Percentiles rank a stretch among this genome's conserved stretches.
Evolutionary conservation across 495 filamentous ascomycete species (phyloP).

Genomic region (Pyrenula aspistea): DNA sequence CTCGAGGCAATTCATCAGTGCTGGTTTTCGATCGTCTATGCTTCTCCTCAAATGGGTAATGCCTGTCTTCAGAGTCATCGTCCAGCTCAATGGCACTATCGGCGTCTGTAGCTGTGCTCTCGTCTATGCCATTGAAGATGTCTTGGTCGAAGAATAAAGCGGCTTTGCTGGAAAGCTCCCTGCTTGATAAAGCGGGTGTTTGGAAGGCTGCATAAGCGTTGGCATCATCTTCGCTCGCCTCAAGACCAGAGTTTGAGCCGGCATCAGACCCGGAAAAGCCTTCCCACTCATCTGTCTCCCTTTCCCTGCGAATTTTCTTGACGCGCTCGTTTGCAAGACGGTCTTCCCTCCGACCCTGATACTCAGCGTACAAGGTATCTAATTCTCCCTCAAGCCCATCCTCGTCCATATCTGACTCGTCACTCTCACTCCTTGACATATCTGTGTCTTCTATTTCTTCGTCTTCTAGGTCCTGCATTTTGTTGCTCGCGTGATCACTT

Average conservation of each 20-base stretch:
- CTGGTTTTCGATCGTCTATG: background rate
- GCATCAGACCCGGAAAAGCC: slow-evolving; percentile 67
- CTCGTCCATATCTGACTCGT: slow-evolving; percentile 62
- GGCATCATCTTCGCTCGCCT: slow-evolving; percentile 29
- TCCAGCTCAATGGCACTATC: slow-evolving; percentile 32
- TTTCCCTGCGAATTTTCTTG: slow-evolving; percentile 74
- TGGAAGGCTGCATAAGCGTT: slow-evolving; percentile 38
- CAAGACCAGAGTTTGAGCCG: background rate
- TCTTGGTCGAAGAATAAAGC: slow-evolving; percentile 89
- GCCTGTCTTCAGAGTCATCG: slow-evolving; percentile 17
- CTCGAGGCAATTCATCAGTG: slow-evolving; percentile 10
- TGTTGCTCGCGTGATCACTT: slow-evolving; percentile 62
- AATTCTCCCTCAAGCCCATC: slow-evolving; percentile 74
- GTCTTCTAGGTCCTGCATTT: slow-evolving; percentile 49
- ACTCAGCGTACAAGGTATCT: slow-evolving; percentile 75
- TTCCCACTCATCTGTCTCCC: slow-evolving; percentile 80
- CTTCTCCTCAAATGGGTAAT: background rate
- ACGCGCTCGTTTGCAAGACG: slow-evolving; percentile 75
- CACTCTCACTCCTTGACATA: slow-evolving; percentile 44
- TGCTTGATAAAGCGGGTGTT: slow-evolving; percentile 26
- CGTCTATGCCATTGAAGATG: slow-evolving; percentile 59
- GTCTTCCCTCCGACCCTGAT: slow-evolving; percentile 66
- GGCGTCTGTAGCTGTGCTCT: slow-evolving; percentile 16
- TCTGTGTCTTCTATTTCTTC: slow-evolving; percentile 48
- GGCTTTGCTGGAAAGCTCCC: slow-evolving; percentile 67